Percentiles rank a stretch among this genome's conserved stretches.
These are phyloP conservation scores for Spinellus fusiger DNA, from an alignment of 192 early-diverging fungal species.

Conservation along the genomic window DNA sequence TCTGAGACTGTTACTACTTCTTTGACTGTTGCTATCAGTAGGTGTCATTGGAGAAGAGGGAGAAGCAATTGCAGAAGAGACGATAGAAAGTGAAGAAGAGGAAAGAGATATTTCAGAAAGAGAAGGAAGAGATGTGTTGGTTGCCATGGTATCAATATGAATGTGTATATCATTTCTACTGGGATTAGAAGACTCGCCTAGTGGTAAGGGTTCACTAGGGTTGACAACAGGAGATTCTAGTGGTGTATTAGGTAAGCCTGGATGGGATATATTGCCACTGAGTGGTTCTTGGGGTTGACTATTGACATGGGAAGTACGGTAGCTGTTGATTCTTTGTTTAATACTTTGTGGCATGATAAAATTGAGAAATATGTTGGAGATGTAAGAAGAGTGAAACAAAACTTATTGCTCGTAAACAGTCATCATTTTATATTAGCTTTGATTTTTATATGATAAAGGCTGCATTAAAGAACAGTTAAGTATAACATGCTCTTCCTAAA, in stretches of 20 bases:
- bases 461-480: no score
- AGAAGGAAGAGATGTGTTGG: background rate
- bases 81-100: background rate
- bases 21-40: no score
- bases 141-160: background rate
- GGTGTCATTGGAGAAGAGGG: no score
- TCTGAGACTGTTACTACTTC: no score
- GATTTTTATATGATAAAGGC: no score
- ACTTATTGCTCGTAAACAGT: no score
- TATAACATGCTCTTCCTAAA: no score
- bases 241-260: background rate
- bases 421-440: no score
- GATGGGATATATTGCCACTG: background rate
- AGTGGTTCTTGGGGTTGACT: background rate
- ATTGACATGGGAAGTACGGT: background rate
- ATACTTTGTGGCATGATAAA: no score
- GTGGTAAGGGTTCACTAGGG: background rate
- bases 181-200: background rate
- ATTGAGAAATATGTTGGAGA: no score
- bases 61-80: no score
- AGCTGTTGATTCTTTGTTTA: background rate
- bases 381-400: no score
- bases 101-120: background rate
- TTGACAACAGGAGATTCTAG: background rate
- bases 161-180: background rate